phyloP scores from a whole-genome alignment of 208 protist species.

The Crithidia fasciculata region DNA sequence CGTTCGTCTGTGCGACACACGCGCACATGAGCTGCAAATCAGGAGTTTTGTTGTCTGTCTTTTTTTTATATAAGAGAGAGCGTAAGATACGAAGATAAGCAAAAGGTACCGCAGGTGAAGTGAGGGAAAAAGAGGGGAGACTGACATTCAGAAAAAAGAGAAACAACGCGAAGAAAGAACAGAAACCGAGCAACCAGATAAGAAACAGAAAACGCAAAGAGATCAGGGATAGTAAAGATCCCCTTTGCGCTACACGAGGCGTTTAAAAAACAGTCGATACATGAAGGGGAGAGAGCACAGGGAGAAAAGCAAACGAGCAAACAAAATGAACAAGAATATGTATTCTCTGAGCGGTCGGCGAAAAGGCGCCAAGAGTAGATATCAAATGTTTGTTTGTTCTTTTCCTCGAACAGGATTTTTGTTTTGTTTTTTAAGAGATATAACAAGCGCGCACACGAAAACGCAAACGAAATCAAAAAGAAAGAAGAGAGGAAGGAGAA shows the following conservation, averaged over 20 bases:
- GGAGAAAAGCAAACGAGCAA: background rate
- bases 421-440: constrained; percentile 5
- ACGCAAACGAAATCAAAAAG: background rate
- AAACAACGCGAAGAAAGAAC: background rate
- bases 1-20: no score
- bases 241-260: no score
- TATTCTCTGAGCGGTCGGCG: no score
- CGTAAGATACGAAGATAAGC: background rate
- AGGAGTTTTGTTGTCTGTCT: background rate
- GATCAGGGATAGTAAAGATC: no score
- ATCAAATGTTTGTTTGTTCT: no score
- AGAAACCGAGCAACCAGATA: background rate
- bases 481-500: background rate
- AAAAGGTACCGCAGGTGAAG: background rate
- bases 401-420: no score
- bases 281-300: background rate
- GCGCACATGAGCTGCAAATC: no score
- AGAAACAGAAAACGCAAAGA: constrained; percentile 1
- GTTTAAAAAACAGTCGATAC: background rate
- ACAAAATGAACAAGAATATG: background rate
- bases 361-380: no score
- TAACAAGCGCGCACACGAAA: constrained; percentile 1
- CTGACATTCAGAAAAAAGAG: background rate
- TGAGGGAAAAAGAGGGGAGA: background rate
- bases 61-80: background rate